Evolutionary conservation across 768 basidiomycete species (phyloP).

Genomic region (Asterophora parasitica): DNA sequence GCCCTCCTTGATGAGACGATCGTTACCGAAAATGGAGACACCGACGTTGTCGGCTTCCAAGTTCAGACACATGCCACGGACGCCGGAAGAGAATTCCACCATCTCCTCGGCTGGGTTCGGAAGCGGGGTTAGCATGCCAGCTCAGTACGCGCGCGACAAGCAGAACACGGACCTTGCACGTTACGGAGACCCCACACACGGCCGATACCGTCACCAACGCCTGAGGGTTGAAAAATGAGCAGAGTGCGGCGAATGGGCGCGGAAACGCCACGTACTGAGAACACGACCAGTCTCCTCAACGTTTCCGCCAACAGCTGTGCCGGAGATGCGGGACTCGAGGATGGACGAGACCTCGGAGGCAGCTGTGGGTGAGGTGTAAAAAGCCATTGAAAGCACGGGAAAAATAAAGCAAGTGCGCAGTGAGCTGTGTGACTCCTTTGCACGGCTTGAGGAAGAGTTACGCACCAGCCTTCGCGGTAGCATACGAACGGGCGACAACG

Average conservation of each 20-base stretch:
- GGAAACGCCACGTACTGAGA: conserved; percentile 62
- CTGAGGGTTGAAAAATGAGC: conserved; percentile 37
- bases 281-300: conserved; percentile 99
- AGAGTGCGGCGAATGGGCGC: conserved; percentile 1
- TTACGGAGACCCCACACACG: conserved; percentile 99
- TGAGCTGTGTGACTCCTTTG: conserved; percentile 15
- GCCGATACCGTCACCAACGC: conserved; percentile 99
- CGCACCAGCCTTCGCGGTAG: conserved; percentile 96
- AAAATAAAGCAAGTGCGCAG: conserved; percentile 20
- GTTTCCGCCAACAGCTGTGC: conserved; percentile 84
- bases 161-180: conserved; percentile 74
- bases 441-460: conserved; percentile 12
- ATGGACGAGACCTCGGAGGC: conserved; percentile 99
- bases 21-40: conserved; percentile 99
- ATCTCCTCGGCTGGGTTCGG: conserved; percentile 87
- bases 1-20: conserved; percentile 98
- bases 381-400: conserved; percentile 13
- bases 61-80: conserved; percentile 99
- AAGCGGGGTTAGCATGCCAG: conserved; percentile 9
- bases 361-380: conserved; percentile 53
- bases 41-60: conserved; percentile 99
- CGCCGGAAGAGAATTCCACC: conserved; percentile 99
- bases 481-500: conserved; percentile 77
- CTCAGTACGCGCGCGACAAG: background rate
- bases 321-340: conserved; percentile 97